Conservation (phyloP, 75 land plant species). For the Selaginella tamariscina region DNA sequence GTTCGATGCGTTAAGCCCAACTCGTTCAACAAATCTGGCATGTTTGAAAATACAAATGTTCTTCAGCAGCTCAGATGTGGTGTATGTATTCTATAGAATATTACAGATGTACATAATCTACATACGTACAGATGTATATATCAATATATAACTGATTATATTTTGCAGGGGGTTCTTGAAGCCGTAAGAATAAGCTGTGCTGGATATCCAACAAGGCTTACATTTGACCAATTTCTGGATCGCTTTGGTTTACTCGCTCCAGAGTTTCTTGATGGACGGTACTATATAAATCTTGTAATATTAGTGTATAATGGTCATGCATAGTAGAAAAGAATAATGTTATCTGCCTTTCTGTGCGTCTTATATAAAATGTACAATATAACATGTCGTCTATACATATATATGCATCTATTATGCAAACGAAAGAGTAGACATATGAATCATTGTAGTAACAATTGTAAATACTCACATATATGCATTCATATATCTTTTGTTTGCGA, state of each 20-base stretch:
- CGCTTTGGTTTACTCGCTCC: slow-evolving; percentile 96
- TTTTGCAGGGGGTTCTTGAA: slow-evolving; percentile 84
- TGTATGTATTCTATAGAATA: slow-evolving; percentile 31
- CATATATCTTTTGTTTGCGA: too few relatives aligned
- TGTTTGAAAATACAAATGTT: slow-evolving; percentile 81
- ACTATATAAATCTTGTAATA: background rate
- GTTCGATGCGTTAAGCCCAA: slow-evolving; percentile 98
- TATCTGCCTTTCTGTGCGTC: too few relatives aligned
- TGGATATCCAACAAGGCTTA: slow-evolving; percentile 85
- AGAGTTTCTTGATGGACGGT: slow-evolving; percentile 74
- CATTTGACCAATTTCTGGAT: slow-evolving; percentile 79
- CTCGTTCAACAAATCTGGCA: slow-evolving; percentile 80
- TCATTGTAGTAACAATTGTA: too few relatives aligned
- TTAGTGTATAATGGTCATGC: too few relatives aligned
- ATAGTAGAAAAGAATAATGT: too few relatives aligned
- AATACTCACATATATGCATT: too few relatives aligned
- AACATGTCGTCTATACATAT: too few relatives aligned
- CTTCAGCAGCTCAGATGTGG: slow-evolving; percentile 95
- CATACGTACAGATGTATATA: too few relatives aligned
- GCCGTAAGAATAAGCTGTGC: slow-evolving; percentile 98
- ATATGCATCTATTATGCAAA: too few relatives aligned
- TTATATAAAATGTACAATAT: too few relatives aligned
- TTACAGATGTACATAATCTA: background rate
- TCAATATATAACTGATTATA: background rate
- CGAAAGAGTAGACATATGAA: too few relatives aligned